These are phyloP conservation scores for Zygotorulaspora mrakii DNA, from an alignment of 1,139 yeast genomes.

Conservation along the genomic window DNA sequence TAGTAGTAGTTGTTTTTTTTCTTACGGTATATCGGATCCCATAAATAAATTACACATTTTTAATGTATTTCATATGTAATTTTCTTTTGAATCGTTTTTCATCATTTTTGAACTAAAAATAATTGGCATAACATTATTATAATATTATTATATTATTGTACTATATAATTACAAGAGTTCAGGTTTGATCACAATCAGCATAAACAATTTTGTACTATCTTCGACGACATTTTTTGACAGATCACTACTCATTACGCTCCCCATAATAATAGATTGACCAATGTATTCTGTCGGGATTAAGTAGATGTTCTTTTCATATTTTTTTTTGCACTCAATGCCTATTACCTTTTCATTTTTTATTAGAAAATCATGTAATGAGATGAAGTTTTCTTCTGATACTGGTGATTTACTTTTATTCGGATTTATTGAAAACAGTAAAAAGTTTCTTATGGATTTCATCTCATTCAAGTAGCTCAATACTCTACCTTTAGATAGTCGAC, in stretches of 20 bases:
- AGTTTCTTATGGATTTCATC: constrained; percentile 22
- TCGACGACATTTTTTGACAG: constrained; percentile 11
- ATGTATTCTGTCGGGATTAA: constrained; percentile 20
- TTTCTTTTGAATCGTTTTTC: constrained; percentile 13
- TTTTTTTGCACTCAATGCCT: constrained; percentile 23
- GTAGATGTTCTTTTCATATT: constrained; percentile 28
- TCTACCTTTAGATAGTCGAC: constrained; percentile 24
- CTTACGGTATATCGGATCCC: constrained; percentile 8
- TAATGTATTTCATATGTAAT: constrained; percentile 16
- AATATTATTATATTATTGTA: no score
- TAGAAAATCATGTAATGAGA: constrained; percentile 21
- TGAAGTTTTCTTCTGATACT: constrained; percentile 12
- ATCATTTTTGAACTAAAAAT: constrained; percentile 5
- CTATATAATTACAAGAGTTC: constrained; percentile 13
- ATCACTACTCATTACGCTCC: constrained; percentile 5
- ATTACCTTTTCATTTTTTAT: constrained; percentile 20
- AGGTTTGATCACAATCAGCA: constrained; percentile 25
- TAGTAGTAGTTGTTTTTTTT: constrained; percentile 6
- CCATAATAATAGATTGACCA: constrained; percentile 5
- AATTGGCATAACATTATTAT: not conserved
- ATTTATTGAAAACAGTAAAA: constrained; percentile 21
- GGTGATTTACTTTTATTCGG: constrained; percentile 11
- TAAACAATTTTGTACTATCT: constrained; percentile 15
- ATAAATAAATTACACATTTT: constrained; percentile 15
- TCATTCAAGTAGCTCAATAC: constrained; percentile 26